Base-by-base conservation (phyloP, 2,329 filamentous ascomycete species). In the Colletotrichum liaoningense region DNA sequence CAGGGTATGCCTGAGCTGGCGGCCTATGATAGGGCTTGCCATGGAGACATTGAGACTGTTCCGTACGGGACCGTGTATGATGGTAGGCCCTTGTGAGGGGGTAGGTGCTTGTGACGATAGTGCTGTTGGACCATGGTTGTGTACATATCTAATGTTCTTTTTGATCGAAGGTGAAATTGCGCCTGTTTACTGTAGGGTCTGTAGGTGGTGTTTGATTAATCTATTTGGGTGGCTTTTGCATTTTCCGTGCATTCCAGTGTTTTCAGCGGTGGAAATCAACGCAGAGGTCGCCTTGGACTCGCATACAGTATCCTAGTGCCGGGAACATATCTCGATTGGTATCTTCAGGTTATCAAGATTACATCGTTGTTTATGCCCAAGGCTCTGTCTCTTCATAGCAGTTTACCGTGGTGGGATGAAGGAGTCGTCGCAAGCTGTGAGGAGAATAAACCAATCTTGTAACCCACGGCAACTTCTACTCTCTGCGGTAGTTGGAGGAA, bases 11-110 rank as follows among this genome's bases (percentile, higher is more conserved):
- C 89, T 46, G 85, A 84, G 22, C 82, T 86, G 74, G 91, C 92
- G 4, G 81, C 89, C 77, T 95, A 89, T 77, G 88, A 93, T 19
- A 87, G 89, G 78, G 88, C 91, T 49, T 95, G 93, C 78, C 91
- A 90, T 79, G 93, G 89, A 0, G 84, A 92, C 4, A 63, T 70
- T n/a, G 65, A 72, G 55, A 60, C 76, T 4, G 72, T 80, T n/a
- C 78, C 80, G 12, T 86, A 84, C 63, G 84, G 83, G 12, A 77
- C 82, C n/a, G 79, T 85, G 6, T 83, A 77, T 3, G 82, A 86
- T 38, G 84, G 84, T 16, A 79, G 77, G 3, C 83, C 84, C 4
- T 71, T 77, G 46, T 78, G 46, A 77, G 49, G 26, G 12, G 42
- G 38, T 9, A 14, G 35, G n/a, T n/a, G 5, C 11, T 22, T 74